Evolutionary conservation across 139 green algal genomes (phyloP).

Genomic region (Zygnema circumcarinatum): DNA sequence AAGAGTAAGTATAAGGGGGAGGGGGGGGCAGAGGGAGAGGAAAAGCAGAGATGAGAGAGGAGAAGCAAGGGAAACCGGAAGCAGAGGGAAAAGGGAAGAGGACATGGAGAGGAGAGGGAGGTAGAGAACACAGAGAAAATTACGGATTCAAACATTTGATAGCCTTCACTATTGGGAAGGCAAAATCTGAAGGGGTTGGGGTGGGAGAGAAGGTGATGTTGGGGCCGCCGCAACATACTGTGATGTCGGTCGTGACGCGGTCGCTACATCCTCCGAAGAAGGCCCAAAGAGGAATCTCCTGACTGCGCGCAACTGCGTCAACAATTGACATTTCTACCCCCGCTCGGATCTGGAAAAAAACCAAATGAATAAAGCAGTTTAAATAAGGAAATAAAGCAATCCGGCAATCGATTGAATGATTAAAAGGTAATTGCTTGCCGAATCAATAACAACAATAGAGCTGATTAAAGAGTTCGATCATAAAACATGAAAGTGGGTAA

Average conservation of each 20-base stretch:
- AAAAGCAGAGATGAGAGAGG: not conserved
- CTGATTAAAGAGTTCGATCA: no score
- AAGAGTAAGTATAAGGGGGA: constrained; percentile 3
- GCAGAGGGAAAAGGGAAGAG: constrained; percentile 3
- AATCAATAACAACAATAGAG: no score
- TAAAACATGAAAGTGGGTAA: no score
- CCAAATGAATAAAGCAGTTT: no score
- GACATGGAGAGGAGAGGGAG: not conserved
- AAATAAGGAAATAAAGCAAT: no score
- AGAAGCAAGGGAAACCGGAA: not conserved
- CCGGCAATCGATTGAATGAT: no score
- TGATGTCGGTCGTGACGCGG: constrained; percentile 46
- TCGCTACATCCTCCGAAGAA: constrained; percentile 4
- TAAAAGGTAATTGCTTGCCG: no score
- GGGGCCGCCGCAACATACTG: no score
- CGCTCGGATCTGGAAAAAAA: constrained; percentile 25
- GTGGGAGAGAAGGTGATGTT: no score
- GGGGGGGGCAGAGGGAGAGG: not conserved
- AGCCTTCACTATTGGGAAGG: no score
- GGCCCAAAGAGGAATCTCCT: constrained; percentile 15
- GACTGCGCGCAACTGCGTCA: constrained; percentile 15
- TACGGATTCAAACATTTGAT: no score
- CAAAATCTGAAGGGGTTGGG: no score
- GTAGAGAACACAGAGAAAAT: not conserved
- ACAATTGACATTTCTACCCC: constrained; percentile 46